Evolutionary conservation across 805 yeast species (phyloP), one percentile per base, ranked within the genome.

Genomic region (Nakazawaea wickerhamii): DNA sequence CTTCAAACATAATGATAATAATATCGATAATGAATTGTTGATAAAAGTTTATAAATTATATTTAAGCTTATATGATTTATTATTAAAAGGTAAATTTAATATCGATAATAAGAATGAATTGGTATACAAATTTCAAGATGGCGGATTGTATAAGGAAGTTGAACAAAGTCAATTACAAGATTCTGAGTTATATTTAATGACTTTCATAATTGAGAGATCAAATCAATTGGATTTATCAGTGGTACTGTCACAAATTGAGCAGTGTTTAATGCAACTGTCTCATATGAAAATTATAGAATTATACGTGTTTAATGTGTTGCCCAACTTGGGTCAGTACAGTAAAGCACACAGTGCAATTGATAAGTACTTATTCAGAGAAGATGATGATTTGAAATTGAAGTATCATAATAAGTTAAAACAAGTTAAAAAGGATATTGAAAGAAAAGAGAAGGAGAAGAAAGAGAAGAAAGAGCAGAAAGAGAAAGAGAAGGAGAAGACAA

Each of bases 151-250:
- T 17, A 26, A 40, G n/a, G 58, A 58, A 26, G 36, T 58, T 4
- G 26, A 34, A 3, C 20, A 21, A 10, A 49, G 43, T 10, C 26
- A 11, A 4, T 8, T 30, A 21, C 40, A 52, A 9, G 60, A 60
- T 38, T 50, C 58, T 3, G 64, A 59, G 17, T 28, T 60, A 15
- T 43, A 49, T 4, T 47, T 60, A 27, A 55, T 59, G 53, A 55
- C 61, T 36, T 59, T 58, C 36, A 51, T 60, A 13, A 54, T 59
- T 26, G 64, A 61, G 41, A 46, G 51, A 11, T 48, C 60, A 4
- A 59, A 61, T 39, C 58, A 55, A 4, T 47, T 53, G 30, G 43
- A 56, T 1, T 18, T 52, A 15, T 32, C 22, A 6, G 41, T 42
- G 13, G 43, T 59, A 36, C 48, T 45, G 14, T 38, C 23, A 4